A percentile compares a stretch with the other conserved stretches of the same genome.
phyloP scores from a whole-genome alignment of 116 monocot species.

The Thalassia testudinum region DNA sequence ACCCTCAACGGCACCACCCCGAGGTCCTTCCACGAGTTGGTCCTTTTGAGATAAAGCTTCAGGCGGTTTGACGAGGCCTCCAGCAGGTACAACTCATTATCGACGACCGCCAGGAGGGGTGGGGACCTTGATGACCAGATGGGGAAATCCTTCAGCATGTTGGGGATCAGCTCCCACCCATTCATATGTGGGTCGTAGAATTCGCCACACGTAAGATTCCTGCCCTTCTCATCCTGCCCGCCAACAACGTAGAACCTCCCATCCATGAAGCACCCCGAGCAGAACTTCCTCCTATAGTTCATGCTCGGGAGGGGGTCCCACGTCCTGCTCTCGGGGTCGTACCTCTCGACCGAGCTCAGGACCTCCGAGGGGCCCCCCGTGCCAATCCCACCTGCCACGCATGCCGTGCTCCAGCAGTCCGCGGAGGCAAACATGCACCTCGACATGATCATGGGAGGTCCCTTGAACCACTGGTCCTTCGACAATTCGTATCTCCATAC shows the following conservation, averaged over 20 bases:
- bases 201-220: constrained; percentile 26
- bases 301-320: constrained; percentile 22
- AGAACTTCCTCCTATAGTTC: constrained; percentile 17
- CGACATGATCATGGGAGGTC: constrained; percentile 17
- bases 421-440: constrained; percentile 33
- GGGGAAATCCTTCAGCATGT: constrained; percentile 17
- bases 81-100: constrained; percentile 24
- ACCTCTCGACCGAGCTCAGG: constrained; percentile 23
- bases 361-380: background rate
- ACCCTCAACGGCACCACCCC: constrained; percentile 25
- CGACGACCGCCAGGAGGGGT: constrained; percentile 24
- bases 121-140: constrained; percentile 22
- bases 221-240: constrained; percentile 22
- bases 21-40: constrained; percentile 25
- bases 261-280: constrained; percentile 32
- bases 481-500: constrained; percentile 26
- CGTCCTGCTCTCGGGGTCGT: constrained; percentile 13
- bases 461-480: constrained; percentile 19
- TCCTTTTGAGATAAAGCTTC: constrained; percentile 26
- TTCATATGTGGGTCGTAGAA: constrained; percentile 16
- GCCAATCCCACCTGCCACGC: constrained; percentile 24
- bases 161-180: constrained; percentile 14
- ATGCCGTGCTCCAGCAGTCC: constrained; percentile 17
- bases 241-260: constrained; percentile 30
- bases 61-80: constrained; percentile 22